Base-by-base conservation (phyloP, 169 alveolate genomes). In the Amoebophrya sp. region DNA sequence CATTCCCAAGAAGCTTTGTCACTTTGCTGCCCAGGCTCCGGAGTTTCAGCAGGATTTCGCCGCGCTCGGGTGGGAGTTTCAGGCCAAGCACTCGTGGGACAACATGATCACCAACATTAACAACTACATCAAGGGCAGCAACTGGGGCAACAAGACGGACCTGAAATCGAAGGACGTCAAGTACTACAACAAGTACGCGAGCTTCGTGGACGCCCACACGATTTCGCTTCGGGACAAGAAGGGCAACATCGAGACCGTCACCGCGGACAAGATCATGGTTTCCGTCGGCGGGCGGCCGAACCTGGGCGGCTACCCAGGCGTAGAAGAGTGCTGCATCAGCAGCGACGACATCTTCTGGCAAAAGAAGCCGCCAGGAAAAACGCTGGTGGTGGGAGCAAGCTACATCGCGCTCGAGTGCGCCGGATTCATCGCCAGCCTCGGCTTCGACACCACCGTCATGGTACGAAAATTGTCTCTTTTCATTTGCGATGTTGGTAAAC, bases 401-500 rank as follows among this genome's bases (percentile, higher is more conserved):
- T 98, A 97, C 93, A 98, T 98, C 26, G 99, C 99, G 26, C 94
- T 98, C 29, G 99, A 98, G 94, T 97, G 99, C 93, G 99, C 99
- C 20, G 99, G 99, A 0, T 98, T 98, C 92, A 90, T 98, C 40
- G 95, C 95, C 88, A 96, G 97, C 18, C 94, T 98, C 69, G 99
- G 99, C 0, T 97, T 93, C 92, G 99, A 98, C 90, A 97, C 78
- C 34, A 58, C 78, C 23, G 78, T 58, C 34, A 58, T 58, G 78
- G 78, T 58, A n/a, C 48, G 95, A 0, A 94, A 95, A 26, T 94
- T 96, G 0, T 95, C 95, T 96, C n/a, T n/a, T n/a, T n/a, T n/a
- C n/a, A n/a, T n/a, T n/a, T n/a, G n/a, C n/a, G 96, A 42, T 42
- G 18, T 5, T 88, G 18, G 39, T 4, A 88, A 89, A 20, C 29